Conservation (phyloP, 257 asterid genomes). For the Rubia yunnanensis region DNA sequence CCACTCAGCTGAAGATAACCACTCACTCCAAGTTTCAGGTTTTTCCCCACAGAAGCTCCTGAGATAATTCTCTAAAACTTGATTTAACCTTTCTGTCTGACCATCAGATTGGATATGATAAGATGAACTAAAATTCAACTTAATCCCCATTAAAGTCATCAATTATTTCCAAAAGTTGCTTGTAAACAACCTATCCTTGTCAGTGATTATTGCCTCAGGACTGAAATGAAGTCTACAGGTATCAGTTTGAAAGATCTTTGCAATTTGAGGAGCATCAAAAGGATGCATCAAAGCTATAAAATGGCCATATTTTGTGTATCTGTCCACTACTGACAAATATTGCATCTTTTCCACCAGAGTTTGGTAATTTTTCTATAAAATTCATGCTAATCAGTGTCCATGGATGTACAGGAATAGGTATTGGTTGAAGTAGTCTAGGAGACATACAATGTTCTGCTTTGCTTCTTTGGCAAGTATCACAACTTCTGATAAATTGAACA, state of each 20-base stretch:
- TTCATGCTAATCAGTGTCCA: neutral
- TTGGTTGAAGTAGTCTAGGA: neutral
- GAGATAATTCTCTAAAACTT: too few relatives aligned
- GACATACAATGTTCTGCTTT: neutral
- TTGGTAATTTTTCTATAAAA: neutral
- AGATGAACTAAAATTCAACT: too few relatives aligned
- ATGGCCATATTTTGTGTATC: neutral
- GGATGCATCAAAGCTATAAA: neutral
- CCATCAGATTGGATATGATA: too few relatives aligned
- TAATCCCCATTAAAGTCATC: too few relatives aligned
- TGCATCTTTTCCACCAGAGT: neutral
- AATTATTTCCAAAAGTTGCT: too few relatives aligned
- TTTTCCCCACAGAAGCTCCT: too few relatives aligned
- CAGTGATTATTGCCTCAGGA: neutral
- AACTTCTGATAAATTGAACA: neutral
- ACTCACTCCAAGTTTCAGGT: too few relatives aligned
- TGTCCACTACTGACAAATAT: neutral
- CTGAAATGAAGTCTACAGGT: neutral
- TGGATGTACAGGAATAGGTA: neutral
- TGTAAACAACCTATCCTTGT: too few relatives aligned
- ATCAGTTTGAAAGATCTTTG: neutral
- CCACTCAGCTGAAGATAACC: too few relatives aligned
- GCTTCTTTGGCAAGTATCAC: neutral
- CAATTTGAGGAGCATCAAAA: neutral
- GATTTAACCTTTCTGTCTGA: too few relatives aligned